Percentiles rank a stretch among this genome's conserved stretches.
Evolutionary conservation across 2,329 filamentous ascomycete species (phyloP).

Genomic region (Cercospora sp.): DNA sequence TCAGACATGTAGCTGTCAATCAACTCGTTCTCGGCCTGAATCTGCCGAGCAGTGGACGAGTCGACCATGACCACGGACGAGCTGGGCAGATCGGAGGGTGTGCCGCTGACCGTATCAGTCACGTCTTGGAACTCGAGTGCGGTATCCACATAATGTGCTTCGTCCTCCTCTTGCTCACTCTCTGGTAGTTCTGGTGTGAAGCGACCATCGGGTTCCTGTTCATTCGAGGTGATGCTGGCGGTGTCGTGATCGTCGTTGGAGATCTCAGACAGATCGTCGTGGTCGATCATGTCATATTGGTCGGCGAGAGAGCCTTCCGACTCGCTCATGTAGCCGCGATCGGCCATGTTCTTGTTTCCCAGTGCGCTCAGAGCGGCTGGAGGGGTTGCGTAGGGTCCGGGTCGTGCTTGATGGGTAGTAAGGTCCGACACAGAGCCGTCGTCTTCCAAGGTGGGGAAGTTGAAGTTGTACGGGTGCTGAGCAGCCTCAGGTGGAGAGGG

Average conservation of each 20-base stretch:
- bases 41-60: slow-evolving; percentile 16
- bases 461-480: slow-evolving; percentile 24
- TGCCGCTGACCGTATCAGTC: background rate
- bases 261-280: slow-evolving; percentile 37
- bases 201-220: slow-evolving; percentile 23
- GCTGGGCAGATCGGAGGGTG: background rate
- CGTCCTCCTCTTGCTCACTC: slow-evolving; percentile 21
- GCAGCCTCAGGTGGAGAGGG: slow-evolving; percentile 1
- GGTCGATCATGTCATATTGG: slow-evolving; percentile 36
- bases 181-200: slow-evolving; percentile 25
- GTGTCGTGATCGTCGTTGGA: slow-evolving; percentile 38
- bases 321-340: slow-evolving; percentile 20
- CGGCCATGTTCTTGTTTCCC: slow-evolving; percentile 30
- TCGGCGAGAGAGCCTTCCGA: slow-evolving; percentile 29
- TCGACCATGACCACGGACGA: slow-evolving; percentile 2
- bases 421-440: slow-evolving; percentile 36
- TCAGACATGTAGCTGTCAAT: slow-evolving; percentile 35
- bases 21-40: slow-evolving; percentile 29
- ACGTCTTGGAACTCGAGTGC: background rate
- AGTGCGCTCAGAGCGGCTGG: slow-evolving; percentile 36
- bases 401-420: slow-evolving; percentile 9
- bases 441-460: slow-evolving; percentile 34
- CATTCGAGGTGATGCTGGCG: slow-evolving; percentile 34
- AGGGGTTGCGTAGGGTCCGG: slow-evolving; percentile 27
- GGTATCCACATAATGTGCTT: background rate